phyloP scores from a whole-genome alignment of 139 green algal genomes.

The Marvania coccoides region DNA sequence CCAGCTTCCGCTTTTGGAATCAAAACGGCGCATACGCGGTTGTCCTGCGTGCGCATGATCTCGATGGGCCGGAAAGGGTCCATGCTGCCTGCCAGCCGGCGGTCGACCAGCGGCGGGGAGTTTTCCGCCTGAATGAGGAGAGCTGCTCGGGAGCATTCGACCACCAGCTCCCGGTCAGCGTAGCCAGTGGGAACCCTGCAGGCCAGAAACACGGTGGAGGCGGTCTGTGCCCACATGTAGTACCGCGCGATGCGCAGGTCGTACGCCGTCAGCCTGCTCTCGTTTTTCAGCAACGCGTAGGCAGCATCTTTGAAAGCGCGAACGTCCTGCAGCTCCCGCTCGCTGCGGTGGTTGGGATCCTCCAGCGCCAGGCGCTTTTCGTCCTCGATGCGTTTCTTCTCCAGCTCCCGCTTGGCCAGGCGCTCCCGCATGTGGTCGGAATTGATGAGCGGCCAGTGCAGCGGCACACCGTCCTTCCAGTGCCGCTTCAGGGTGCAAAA shows the following conservation, averaged over 20 bases:
- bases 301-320: slow-evolving; percentile 50
- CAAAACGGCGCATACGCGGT: slow-evolving; percentile 29
- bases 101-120: slow-evolving; percentile 48
- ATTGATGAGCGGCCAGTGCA: slow-evolving; percentile 79
- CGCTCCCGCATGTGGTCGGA: slow-evolving; percentile 49
- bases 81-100: slow-evolving; percentile 26
- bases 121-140: slow-evolving; percentile 48
- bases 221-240: slow-evolving; percentile 77
- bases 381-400: slow-evolving; percentile 71
- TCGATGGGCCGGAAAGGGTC: slow-evolving; percentile 29
- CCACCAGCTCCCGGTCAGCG: slow-evolving; percentile 34
- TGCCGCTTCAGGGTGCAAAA: slow-evolving; percentile 78
- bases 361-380: slow-evolving; percentile 24
- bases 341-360: slow-evolving; percentile 40
- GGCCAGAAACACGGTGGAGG: slow-evolving; percentile 42
- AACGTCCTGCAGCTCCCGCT: slow-evolving; percentile 44
- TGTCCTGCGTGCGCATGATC: slow-evolving; percentile 40
- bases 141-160: slow-evolving; percentile 24
- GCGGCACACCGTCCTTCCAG: slow-evolving; percentile 56
- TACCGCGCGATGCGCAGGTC: slow-evolving; percentile 45
- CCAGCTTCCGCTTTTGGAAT: slow-evolving; percentile 43
- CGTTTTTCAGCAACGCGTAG: slow-evolving; percentile 4
- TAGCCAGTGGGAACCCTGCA: slow-evolving; percentile 58
- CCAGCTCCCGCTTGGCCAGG: slow-evolving; percentile 62
- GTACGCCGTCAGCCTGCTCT: slow-evolving; percentile 20